A percentile compares a stretch with the other conserved stretches of the same genome.
Conservation (phyloP, 495 filamentous ascomycete genomes). For the Penicillium paradoxum region DNA sequence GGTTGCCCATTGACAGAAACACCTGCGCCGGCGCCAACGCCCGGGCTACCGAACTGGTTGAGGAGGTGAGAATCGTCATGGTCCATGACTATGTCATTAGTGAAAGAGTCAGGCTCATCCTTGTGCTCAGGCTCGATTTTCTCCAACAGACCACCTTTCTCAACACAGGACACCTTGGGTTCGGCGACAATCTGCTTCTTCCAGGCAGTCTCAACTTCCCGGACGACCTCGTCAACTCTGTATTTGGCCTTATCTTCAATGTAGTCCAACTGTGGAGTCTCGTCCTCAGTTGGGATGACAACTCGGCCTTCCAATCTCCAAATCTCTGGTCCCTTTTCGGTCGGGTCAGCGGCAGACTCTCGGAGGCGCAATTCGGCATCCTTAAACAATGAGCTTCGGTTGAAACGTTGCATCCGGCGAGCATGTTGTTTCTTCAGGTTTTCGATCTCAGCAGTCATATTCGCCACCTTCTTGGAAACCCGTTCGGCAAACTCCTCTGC, state of each 20-base stretch:
- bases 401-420: constrained; percentile 66
- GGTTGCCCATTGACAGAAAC: constrained; percentile 24
- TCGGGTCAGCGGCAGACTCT: constrained; percentile 46
- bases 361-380: constrained; percentile 56
- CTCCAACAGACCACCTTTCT: constrained; percentile 68
- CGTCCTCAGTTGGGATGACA: constrained; percentile 45
- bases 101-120: constrained; percentile 27
- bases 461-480: constrained; percentile 57
- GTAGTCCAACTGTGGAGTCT: constrained; percentile 31
- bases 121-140: constrained; percentile 45
- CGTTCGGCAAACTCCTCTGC: constrained; percentile 74
- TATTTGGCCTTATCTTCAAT: constrained; percentile 44
- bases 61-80: constrained; percentile 54
- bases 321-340: constrained; percentile 50
- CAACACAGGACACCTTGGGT: constrained; percentile 59
- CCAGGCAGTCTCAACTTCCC: constrained; percentile 51
- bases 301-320: constrained; percentile 61
- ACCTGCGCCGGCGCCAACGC: constrained; percentile 35
- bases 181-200: constrained; percentile 53
- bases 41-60: constrained; percentile 58
- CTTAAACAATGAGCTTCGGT: constrained; percentile 57
- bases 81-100: constrained; percentile 63
- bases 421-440: constrained; percentile 74
- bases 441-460: constrained; percentile 73
- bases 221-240: constrained; percentile 56